Conservation (phyloP, 768 basidiomycete genomes). For the Mycena vitilis region DNA sequence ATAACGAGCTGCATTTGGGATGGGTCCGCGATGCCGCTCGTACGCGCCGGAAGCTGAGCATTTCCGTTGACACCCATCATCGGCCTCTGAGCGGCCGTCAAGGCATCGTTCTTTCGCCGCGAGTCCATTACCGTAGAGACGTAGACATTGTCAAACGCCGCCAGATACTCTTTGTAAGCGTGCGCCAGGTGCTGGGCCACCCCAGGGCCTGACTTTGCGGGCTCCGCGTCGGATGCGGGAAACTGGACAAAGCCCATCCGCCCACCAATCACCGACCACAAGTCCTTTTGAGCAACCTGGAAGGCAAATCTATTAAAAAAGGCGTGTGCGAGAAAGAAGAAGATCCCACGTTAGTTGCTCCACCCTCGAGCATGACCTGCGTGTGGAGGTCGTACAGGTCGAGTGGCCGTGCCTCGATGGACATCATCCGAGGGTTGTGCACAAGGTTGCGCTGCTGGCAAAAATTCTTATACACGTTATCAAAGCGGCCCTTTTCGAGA, state of each 20-base stretch:
- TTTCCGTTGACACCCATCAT: constrained; percentile 10
- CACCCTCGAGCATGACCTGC: constrained; percentile 70
- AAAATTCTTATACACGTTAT: constrained; percentile 61
- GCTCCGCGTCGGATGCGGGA: constrained; percentile 69
- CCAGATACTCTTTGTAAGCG: constrained; percentile 70
- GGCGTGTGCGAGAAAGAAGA: not conserved
- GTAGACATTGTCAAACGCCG: constrained; percentile 67
- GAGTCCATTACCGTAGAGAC: constrained; percentile 53
- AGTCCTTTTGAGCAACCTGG: constrained; percentile 67
- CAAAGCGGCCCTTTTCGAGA: constrained; percentile 65
- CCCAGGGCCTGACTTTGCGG: constrained; percentile 70
- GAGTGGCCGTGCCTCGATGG: constrained; percentile 65
- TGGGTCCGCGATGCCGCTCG: constrained; percentile 39
- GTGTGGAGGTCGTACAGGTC: constrained; percentile 70
- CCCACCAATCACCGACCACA: constrained; percentile 77
- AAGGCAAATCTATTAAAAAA: constrained; percentile 28
- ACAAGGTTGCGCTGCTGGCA: constrained; percentile 55
- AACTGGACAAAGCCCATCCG: constrained; percentile 75
- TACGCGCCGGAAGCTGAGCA: constrained; percentile 11
- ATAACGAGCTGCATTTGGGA: constrained; percentile 59
- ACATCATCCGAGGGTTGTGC: constrained; percentile 54
- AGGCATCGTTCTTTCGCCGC: constrained; percentile 40
- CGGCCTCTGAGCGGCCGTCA: constrained; percentile 20
- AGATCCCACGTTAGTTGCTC: constrained; percentile 56
- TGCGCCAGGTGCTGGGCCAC: constrained; percentile 69